Evolutionary conservation across 108 stramenopile species (phyloP), one percentile per base, ranked within the genome.

Genomic region (Seminavis robusta): DNA sequence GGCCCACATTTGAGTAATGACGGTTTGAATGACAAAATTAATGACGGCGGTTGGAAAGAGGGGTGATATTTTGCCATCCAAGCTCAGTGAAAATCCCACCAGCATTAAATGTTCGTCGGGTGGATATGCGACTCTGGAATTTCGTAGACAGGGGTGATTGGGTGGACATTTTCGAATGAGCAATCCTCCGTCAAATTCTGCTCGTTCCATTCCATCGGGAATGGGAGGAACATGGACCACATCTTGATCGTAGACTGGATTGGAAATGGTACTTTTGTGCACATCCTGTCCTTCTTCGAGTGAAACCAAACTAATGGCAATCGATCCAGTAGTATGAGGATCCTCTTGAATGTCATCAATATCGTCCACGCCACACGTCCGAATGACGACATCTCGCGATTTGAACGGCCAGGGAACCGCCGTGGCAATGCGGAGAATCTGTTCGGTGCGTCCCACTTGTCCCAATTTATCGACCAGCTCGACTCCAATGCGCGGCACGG

Each of bases 141-240:
- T 56, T 4, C 16, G 10, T 0, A 73, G 39, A 25, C 53, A 44
- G 8, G 80, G 80, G 64, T 88, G 86, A 55, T 85, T 79, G 6
- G 39, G 31, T 34, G 87, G 87, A 55, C 83, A 89, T 34, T 69
- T 76, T 32, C 74, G 70, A 41, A 89, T 65, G 15, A 80, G 40
- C 44, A 89, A 58, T 3, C 68, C 63, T 59, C 72, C 72, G 7
- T 56, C 42, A 16, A 85, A 69, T 29, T 80, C 74, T 38, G 81
- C 53, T 4, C 79, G 72, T 8, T 73, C 71, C 29, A 46, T 65
- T n/a, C 62, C 67, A 0, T 50, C 57, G 1, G 53, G 36, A 1
- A 51, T 21, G 13, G 63, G 37, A 3, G 75, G 75, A 24, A 85
- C 51, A 20, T 67, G 56, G 11, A 65, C 59, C 10, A 36, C 34